Base-by-base conservation (phyloP, 2,329 filamentous ascomycete genomes). In the Ceratocystis variospora region DNA sequence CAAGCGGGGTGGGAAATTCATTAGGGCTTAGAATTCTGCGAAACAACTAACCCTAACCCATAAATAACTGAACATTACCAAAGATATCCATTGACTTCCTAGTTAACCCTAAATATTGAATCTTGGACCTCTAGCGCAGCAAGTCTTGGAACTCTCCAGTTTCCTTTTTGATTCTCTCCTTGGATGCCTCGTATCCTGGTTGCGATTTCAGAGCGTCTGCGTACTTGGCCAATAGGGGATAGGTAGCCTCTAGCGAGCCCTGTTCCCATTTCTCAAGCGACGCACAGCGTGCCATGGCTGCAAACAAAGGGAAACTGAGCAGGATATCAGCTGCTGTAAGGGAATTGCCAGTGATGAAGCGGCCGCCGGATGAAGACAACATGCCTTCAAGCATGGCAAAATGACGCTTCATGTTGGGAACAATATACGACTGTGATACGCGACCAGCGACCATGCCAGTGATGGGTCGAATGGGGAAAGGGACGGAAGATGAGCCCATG, bases 261-360 rank as follows among this genome's bases (percentile, higher is more conserved):
- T 68, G 64, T 10, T 63, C 63, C 67, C 67, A 68, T 44, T 45
- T 5, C 19, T 1, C 25, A 12, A 68, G 22, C n/a, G 45, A 62
- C 7, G 31, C 67, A 45, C 61, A 66, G 22, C 67, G 64, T 28
- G 67, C 67, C 61, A 68, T 75, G 45, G 75, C 75, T 8, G 76
- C 76, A 62, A 83, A 76, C 66, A 83, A 73, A 15, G 77, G 77
- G 73, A 80, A 83, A 72, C 79, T 81, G 70, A 83, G 73, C 64
- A 83, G 72, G 66, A 83, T 79, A 68, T 83, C 81, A 5, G 80
- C 81, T 0, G 80, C 78, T 1, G 80, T 80, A 63, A 83, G 75
- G 53, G 74, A 70, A 22, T 74, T 71, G 28, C 81, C 79, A 70
- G 81, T 83, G 31, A 84, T 73, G 71, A 80, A 84, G 59, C 71